phyloP scores from a whole-genome alignment of 352 stramenopile species.

The Globisporangium iwayamae region DNA sequence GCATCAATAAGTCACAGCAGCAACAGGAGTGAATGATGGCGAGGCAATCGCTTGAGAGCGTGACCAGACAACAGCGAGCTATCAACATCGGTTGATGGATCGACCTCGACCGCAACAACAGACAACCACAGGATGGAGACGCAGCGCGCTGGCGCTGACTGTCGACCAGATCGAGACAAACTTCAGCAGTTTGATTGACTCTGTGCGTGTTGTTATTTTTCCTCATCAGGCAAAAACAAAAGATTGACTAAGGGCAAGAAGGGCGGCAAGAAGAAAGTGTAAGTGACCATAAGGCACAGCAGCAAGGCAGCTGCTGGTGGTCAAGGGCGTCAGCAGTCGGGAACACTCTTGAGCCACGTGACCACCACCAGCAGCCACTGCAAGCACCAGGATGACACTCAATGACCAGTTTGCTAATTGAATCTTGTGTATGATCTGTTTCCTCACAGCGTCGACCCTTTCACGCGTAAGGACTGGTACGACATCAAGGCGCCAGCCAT shows the following conservation, averaged over 20 bases:
- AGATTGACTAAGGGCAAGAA: slow-evolving; percentile 91
- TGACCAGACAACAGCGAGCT: neutral
- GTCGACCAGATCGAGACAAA: neutral
- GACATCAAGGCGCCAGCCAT: slow-evolving; percentile 98
- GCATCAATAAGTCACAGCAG: slow-evolving; percentile 15
- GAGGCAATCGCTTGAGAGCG: neutral
- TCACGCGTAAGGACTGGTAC: slow-evolving; percentile 97
- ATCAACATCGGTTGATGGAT: neutral
- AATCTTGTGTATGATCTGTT: slow-evolving; percentile 8
- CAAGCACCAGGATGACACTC: neutral
- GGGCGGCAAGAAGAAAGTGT: slow-evolving; percentile 91
- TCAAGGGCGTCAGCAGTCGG: neutral
- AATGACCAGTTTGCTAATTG: slow-evolving; percentile 9
- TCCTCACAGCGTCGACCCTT: slow-evolving; percentile 92
- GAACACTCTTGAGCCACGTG: neutral
- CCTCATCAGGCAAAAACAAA: slow-evolving; percentile 86
- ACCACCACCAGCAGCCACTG: neutral
- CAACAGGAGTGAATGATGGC: neutral
- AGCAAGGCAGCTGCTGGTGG: neutral
- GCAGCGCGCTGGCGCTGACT: neutral
- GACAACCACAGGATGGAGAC: slow-evolving; percentile 6
- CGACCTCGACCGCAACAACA: neutral
- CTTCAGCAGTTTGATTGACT: neutral
- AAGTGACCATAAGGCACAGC: slow-evolving; percentile 23
- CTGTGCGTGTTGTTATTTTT: slow-evolving; percentile 1